phyloP scores from a whole-genome alignment of 306 rosid species.

The Hippophae gyantsensis region DNA sequence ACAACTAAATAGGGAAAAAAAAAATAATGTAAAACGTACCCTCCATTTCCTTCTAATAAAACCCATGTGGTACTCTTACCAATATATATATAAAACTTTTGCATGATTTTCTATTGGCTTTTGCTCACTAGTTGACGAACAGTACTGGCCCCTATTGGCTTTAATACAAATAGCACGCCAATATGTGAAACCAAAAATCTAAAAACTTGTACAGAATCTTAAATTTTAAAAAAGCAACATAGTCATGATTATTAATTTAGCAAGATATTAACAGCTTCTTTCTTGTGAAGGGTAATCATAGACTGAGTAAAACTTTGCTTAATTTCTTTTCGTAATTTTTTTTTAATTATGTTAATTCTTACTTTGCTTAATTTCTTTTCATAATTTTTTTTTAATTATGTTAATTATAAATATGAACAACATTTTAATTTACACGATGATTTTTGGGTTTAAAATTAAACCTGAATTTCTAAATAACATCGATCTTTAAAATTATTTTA shows the following conservation, averaged over 20 bases:
- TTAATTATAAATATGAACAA: too few species aligned
- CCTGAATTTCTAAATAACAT: too few species aligned
- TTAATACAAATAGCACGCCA: background rate
- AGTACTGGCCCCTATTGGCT: slow-evolving; percentile 72
- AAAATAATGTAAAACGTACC: slow-evolving; percentile 31
- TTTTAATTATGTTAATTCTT: too few species aligned
- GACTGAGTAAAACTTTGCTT: too few species aligned
- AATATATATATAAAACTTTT: slow-evolving; percentile 47
- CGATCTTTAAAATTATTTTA: too few species aligned
- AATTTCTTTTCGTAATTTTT: too few species aligned
- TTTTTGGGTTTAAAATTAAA: too few species aligned
- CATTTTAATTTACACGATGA: too few species aligned
- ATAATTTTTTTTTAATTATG: too few species aligned
- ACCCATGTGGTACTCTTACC: slow-evolving; percentile 64
- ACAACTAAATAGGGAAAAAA: background rate
- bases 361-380: too few species aligned
- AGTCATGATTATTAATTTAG: slow-evolving; percentile 18
- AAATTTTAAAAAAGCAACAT: background rate
- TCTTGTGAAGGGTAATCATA: slow-evolving; percentile 6
- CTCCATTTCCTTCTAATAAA: slow-evolving; percentile 83
- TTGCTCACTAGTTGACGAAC: slow-evolving; percentile 31
- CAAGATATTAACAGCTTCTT: slow-evolving; percentile 52
- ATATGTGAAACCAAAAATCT: background rate
- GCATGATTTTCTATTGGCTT: slow-evolving; percentile 36
- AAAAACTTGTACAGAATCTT: background rate